A percentile compares a stretch with the other conserved stretches of the same genome.
These are phyloP conservation scores for Paecilomyces formosus DNA, from an alignment of 2,329 filamentous ascomycete genomes.

Conservation along the genomic window DNA sequence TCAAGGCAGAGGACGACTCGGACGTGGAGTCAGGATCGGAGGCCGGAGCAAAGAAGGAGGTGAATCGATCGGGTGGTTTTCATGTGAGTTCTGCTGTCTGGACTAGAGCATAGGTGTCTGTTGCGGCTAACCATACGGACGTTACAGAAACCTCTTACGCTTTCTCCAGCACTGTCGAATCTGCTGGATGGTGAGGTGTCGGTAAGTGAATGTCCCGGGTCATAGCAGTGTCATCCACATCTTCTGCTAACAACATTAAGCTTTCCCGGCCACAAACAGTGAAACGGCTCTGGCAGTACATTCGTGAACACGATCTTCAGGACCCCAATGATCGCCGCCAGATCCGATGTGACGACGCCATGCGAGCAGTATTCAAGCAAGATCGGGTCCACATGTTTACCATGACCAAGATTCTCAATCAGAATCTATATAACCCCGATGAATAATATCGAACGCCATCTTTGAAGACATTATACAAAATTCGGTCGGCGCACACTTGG, in stretches of 20 bases:
- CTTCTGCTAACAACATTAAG: conserved; percentile 37
- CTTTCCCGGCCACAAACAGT: conserved; percentile 92
- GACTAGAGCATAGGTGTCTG: background rate
- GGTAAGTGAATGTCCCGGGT: conserved; percentile 21
- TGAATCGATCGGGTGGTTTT: conserved; percentile 78
- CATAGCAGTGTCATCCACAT: background rate
- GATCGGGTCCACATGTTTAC: conserved; percentile 96
- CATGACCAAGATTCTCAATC: conserved; percentile 94
- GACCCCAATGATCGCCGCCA: conserved; percentile 87
- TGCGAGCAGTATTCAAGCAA: conserved; percentile 88
- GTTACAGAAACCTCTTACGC: conserved; percentile 37
- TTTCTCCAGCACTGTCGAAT: conserved; percentile 38
- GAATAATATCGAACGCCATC: conserved; percentile 43
- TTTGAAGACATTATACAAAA: background rate
- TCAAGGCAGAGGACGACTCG: conserved; percentile 72
- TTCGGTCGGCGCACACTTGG: background rate
- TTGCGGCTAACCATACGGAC: conserved; percentile 2
- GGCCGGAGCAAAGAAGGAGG: conserved; percentile 49
- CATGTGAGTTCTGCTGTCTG: conserved; percentile 50
- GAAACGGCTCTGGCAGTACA: conserved; percentile 93
- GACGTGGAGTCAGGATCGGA: conserved; percentile 60
- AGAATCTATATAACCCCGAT: conserved; percentile 79
- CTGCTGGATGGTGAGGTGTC: conserved; percentile 37
- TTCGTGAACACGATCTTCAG: conserved; percentile 80
- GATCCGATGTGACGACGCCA: conserved; percentile 83